phyloP scores from a whole-genome alignment of 2,329 filamentous ascomycete genomes.

The Chalara sp. region DNA sequence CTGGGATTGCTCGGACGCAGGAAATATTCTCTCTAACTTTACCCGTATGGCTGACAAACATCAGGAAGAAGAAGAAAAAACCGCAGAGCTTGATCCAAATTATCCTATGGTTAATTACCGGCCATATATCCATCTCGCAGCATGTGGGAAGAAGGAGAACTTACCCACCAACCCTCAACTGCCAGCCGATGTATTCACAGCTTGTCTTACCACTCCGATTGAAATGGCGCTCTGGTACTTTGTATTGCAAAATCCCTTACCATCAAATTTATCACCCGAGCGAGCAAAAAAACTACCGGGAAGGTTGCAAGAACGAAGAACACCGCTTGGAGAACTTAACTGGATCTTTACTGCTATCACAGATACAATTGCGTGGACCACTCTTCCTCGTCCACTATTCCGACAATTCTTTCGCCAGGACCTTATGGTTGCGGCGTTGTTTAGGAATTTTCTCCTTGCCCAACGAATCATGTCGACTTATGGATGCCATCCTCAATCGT shows the following conservation, averaged over 20 bases:
- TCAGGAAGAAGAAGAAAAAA: constrained; percentile 77
- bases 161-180: constrained; percentile 90
- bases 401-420: constrained; percentile 97
- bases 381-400: constrained; percentile 80
- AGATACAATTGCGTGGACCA: constrained; percentile 98
- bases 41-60: constrained; percentile 93
- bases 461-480: constrained; percentile 96
- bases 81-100: constrained; percentile 68
- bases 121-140: constrained; percentile 81
- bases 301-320: constrained; percentile 84
- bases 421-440: constrained; percentile 96
- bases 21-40: constrained; percentile 93
- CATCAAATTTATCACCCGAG: constrained; percentile 63
- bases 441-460: constrained; percentile 89
- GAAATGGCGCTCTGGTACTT: constrained; percentile 97
- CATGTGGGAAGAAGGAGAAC: constrained; percentile 84
- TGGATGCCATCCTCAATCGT: constrained; percentile 90
- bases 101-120: constrained; percentile 70
- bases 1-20: constrained; percentile 95
- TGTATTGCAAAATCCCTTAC: constrained; percentile 73
- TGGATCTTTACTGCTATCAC: constrained; percentile 99
- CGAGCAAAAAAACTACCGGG: constrained; percentile 86
- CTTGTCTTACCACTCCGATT: constrained; percentile 92
- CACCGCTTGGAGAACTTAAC: constrained; percentile 90
- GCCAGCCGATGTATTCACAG: constrained; percentile 92